Evolutionary conservation across 2,329 filamentous ascomycete species (phyloP).

Genomic region (Fusarium sarcochroum): DNA sequence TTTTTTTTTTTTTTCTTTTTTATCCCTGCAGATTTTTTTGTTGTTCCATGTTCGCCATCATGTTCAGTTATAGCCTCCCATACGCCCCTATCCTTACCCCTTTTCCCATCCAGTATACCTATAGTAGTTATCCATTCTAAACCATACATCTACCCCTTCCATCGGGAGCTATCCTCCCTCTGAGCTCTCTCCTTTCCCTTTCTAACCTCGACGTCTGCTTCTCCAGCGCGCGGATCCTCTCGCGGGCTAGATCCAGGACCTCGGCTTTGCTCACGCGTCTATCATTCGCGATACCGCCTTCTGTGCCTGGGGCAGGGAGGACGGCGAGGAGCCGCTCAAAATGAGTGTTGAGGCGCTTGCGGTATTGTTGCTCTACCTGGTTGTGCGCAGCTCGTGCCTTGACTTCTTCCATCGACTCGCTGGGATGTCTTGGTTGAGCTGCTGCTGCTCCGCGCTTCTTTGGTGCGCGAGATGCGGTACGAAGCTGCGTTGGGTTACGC

Average conservation of each 20-base stretch:
- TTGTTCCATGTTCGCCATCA: conserved; percentile 32
- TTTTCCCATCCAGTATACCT: conserved; percentile 15
- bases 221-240: conserved; percentile 58
- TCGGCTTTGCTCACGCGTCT: conserved; percentile 60
- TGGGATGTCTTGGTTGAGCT: conserved; percentile 39
- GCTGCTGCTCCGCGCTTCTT: conserved; percentile 42
- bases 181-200: conserved; percentile 54
- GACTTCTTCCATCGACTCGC: conserved; percentile 46
- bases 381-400: conserved; percentile 56
- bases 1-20: conserved; percentile 5
- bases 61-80: conserved; percentile 15
- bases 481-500: conserved; percentile 42
- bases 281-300: conserved; percentile 50
- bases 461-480: conserved; percentile 46
- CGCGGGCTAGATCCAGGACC: conserved; percentile 61
- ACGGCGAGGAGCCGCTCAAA: conserved; percentile 60
- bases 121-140: conserved; percentile 10
- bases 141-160: conserved; percentile 22
- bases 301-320: conserved; percentile 53
- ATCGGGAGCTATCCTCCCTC: conserved; percentile 34
- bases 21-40: conserved; percentile 15
- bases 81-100: conserved; percentile 24
- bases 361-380: conserved; percentile 64
- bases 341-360: conserved; percentile 62
- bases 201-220: conserved; percentile 55